phyloP scores from a whole-genome alignment of 2,329 filamentous ascomycete genomes.

The Ampelomyces quisqualis region DNA sequence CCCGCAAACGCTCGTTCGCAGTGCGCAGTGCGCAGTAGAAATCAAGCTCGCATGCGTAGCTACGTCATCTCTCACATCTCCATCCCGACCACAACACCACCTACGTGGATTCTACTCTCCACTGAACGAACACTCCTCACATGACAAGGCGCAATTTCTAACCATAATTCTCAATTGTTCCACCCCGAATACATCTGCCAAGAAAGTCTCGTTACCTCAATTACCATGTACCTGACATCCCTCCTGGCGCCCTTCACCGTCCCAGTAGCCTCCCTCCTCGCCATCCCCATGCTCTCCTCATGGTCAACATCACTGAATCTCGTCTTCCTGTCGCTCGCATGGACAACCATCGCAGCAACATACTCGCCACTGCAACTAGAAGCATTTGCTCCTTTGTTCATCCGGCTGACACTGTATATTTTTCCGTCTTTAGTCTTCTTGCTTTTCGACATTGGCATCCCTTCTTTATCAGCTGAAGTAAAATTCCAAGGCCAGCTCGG shows the following conservation, averaged over 20 bases:
- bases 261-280: constrained; percentile 61
- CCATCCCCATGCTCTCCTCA: constrained; percentile 70
- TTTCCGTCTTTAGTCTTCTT: constrained; percentile 72
- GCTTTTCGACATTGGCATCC: constrained; percentile 68
- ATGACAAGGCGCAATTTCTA: background rate
- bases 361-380: constrained; percentile 76
- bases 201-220: background rate
- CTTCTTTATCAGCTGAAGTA: constrained; percentile 66
- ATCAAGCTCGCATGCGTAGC: no score
- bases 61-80: background rate
- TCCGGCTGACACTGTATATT: constrained; percentile 70
- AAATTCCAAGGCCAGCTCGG: constrained; percentile 64
- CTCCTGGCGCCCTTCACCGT: constrained; percentile 39
- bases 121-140: background rate
- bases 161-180: background rate
- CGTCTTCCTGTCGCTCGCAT: constrained; percentile 87
- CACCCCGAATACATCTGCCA: background rate
- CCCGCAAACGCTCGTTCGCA: no score
- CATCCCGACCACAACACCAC: background rate
- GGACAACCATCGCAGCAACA: constrained; percentile 78
- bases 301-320: constrained; percentile 81
- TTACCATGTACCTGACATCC: constrained; percentile 31
- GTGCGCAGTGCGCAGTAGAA: no score
- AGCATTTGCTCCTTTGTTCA: constrained; percentile 65
- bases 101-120: background rate